phyloP scores from a whole-genome alignment of 2,329 filamentous ascomycete genomes.

The Ophiostoma sp. region DNA sequence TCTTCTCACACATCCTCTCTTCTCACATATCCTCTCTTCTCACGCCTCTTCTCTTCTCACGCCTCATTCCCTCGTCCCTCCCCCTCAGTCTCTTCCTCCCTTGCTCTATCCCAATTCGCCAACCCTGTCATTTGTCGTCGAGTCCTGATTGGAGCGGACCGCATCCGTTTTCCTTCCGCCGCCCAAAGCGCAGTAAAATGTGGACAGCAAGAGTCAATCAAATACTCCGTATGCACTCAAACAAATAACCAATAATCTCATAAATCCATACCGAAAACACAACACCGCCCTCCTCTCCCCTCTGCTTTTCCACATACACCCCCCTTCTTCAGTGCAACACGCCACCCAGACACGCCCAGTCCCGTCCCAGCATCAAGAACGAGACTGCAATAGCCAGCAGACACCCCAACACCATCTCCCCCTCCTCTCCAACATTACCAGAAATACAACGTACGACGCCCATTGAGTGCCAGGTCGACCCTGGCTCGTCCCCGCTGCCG shows the following conservation, averaged over 20 bases:
- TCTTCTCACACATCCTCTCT: neutral
- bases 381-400: too few relatives aligned
- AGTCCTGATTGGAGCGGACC: slow-evolving; percentile 11
- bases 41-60: neutral
- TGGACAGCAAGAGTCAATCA: neutral
- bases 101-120: neutral
- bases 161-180: neutral
- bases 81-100: neutral
- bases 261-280: neutral
- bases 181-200: neutral
- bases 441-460: too few relatives aligned
- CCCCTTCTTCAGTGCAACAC: neutral
- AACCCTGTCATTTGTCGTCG: neutral
- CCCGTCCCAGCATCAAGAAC: too few relatives aligned
- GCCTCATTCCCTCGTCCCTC: neutral
- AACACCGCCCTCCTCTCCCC: neutral
- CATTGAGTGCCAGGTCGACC: neutral
- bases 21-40: neutral
- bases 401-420: too few relatives aligned
- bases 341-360: neutral
- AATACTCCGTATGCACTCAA: neutral
- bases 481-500: slow-evolving; percentile 5
- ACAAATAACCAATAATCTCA: neutral
- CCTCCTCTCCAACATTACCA: neutral
- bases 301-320: too few relatives aligned